phyloP scores from a whole-genome alignment of 2,329 filamentous ascomycete species.

The Coniochaeta hoffmannii region DNA sequence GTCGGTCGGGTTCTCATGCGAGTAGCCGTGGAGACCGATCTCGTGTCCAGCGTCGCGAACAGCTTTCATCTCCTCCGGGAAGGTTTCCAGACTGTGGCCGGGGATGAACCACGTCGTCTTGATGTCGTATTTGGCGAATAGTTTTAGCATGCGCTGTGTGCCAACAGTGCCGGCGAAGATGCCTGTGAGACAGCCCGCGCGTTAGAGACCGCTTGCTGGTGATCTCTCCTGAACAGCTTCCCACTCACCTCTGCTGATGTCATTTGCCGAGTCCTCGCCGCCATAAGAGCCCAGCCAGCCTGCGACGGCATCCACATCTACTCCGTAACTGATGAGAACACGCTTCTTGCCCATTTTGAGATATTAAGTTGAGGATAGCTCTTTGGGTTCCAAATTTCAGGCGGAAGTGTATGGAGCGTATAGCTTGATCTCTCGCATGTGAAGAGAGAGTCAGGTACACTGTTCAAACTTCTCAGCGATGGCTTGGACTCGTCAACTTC shows the following conservation, averaged over 20 bases:
- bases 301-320: constrained; percentile 24
- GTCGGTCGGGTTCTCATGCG: constrained; percentile 35
- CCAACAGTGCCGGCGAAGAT: constrained; percentile 64
- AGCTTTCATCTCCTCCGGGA: constrained; percentile 33
- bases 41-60: constrained; percentile 39
- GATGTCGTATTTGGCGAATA: constrained; percentile 66
- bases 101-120: constrained; percentile 52
- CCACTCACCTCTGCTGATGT: constrained; percentile 21
- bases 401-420: neutral
- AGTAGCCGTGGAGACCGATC: constrained; percentile 37
- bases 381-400: neutral
- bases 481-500: neutral
- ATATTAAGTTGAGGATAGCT: constrained; percentile 3
- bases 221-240: neutral
- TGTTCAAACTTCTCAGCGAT: neutral
- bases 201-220: neutral
- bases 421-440: neutral
- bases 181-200: too few relatives aligned
- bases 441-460: neutral
- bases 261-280: constrained; percentile 23
- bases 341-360: constrained; percentile 27
- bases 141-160: constrained; percentile 56
- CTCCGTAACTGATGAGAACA: constrained; percentile 20
- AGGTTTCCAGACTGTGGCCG: constrained; percentile 38
- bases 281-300: constrained; percentile 25